phyloP scores from a whole-genome alignment of 495 filamentous ascomycete species.

The Neurospora africana region DNA sequence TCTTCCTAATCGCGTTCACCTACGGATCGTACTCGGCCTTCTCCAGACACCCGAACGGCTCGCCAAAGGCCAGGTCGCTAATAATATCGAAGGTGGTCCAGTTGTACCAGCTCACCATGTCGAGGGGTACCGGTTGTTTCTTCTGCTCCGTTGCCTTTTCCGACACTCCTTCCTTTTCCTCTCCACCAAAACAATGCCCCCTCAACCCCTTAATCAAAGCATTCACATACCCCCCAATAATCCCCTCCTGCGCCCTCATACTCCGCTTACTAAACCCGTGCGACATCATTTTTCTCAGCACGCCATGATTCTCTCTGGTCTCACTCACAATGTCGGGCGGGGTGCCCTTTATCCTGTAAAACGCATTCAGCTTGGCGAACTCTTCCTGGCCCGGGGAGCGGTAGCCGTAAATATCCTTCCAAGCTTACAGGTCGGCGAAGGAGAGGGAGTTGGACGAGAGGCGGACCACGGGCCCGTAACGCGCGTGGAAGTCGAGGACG shows the following conservation, averaged over 20 bases:
- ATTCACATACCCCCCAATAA: constrained; percentile 27
- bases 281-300: constrained; percentile 30
- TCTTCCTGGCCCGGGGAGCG: constrained; percentile 19
- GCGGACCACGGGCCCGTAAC: constrained; percentile 45
- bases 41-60: constrained; percentile 41
- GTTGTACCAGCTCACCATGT: constrained; percentile 40
- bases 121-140: constrained; percentile 5
- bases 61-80: constrained; percentile 44
- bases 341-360: constrained; percentile 4
- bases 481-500: constrained; percentile 27
- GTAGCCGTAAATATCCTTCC: constrained; percentile 50
- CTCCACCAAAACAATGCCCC: background rate
- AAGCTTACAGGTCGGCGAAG: constrained; percentile 38
- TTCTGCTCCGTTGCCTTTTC: background rate
- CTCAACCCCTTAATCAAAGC: constrained; percentile 25
- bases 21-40: constrained; percentile 22
- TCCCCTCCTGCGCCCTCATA: constrained; percentile 27
- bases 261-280: constrained; percentile 40
- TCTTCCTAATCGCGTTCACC: constrained; percentile 21
- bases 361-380: constrained; percentile 28
- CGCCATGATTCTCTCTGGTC: constrained; percentile 25
- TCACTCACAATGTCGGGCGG: constrained; percentile 14
- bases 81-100: constrained; percentile 49
- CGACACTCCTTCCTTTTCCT: constrained; percentile 1
- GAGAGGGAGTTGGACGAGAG: constrained; percentile 43